Evolutionary conservation across 2,329 filamentous ascomycete genomes (phyloP).

Genomic region (Xylariaceae sp.): DNA sequence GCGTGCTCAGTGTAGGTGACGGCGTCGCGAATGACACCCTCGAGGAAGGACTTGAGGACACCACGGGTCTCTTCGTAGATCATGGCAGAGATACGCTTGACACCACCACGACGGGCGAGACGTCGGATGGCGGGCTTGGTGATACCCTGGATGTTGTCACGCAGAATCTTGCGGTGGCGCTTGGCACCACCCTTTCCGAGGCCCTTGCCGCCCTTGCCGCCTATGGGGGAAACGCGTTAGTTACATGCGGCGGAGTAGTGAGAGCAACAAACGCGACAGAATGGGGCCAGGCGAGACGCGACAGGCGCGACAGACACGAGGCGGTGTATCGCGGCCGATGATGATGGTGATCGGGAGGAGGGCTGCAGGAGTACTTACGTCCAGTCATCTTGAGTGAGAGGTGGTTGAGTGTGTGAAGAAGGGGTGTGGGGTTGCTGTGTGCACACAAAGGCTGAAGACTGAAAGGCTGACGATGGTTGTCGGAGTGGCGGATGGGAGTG

Average conservation of each 20-base stretch:
- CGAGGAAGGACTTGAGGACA: slow-evolving; percentile 80
- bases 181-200: slow-evolving; percentile 98
- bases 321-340: neutral
- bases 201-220: slow-evolving; percentile 91
- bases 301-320: neutral
- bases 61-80: slow-evolving; percentile 81
- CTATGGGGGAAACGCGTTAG: slow-evolving; percentile 65
- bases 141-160: slow-evolving; percentile 99
- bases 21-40: slow-evolving; percentile 74
- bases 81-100: slow-evolving; percentile 99
- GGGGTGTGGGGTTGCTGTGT: slow-evolving; percentile 11
- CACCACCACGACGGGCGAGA: slow-evolving; percentile 98
- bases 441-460: slow-evolving; percentile 19
- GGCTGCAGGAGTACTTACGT: slow-evolving; percentile 24
- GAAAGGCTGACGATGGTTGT: slow-evolving; percentile 12
- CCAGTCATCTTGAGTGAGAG: slow-evolving; percentile 31
- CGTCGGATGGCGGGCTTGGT: slow-evolving; percentile 97
- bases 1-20: slow-evolving; percentile 81
- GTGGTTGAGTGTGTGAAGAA: slow-evolving; percentile 8
- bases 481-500: slow-evolving; percentile 13
- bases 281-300: neutral
- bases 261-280: too few species aligned
- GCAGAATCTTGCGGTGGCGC: slow-evolving; percentile 98
- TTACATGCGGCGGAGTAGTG: neutral
- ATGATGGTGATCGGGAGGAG: neutral